Evolutionary conservation across 2,329 filamentous ascomycete genomes (phyloP).

Genomic region (Helotiales sp.): DNA sequence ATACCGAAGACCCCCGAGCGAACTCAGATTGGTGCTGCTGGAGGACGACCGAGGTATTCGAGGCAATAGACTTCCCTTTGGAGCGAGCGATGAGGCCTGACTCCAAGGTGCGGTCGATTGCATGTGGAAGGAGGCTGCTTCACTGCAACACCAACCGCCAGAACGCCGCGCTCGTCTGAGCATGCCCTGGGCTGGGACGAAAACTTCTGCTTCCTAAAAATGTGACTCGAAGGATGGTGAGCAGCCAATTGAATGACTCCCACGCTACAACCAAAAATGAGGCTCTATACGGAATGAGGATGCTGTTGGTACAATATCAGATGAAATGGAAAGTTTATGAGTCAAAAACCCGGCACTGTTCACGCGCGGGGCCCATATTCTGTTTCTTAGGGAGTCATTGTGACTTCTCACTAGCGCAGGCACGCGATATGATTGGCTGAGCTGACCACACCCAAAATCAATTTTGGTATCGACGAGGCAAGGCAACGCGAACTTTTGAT

Average conservation of each 20-base stretch:
- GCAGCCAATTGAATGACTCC: conserved; percentile 2
- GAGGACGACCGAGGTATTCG: conserved; percentile 8
- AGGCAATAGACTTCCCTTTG: conserved; percentile 9
- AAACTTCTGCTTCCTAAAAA: not conserved
- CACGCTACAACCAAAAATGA: not conserved
- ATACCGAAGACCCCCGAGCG: no score
- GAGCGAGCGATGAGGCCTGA: conserved; percentile 1
- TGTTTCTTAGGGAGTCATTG: not conserved
- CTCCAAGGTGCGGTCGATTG: not conserved
- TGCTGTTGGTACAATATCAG: not conserved
- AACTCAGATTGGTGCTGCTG: not conserved
- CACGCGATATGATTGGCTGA: conserved; percentile 4
- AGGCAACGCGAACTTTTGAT: conserved; percentile 15
- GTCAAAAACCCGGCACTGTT: not conserved
- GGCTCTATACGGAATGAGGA: not conserved
- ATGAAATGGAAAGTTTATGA: not conserved
- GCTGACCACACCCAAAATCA: conserved; percentile 1
- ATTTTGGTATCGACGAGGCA: conserved; percentile 4
- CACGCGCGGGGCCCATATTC: not conserved
- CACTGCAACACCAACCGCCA: not conserved
- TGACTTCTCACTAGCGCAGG: not conserved
- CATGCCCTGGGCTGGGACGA: not conserved
- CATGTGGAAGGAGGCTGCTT: not conserved
- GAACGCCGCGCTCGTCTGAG: not conserved
- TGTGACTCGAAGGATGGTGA: not conserved